These are phyloP conservation scores for Theileria orientalis DNA, from an alignment of 169 alveolate genomes.

Conservation along the genomic window DNA sequence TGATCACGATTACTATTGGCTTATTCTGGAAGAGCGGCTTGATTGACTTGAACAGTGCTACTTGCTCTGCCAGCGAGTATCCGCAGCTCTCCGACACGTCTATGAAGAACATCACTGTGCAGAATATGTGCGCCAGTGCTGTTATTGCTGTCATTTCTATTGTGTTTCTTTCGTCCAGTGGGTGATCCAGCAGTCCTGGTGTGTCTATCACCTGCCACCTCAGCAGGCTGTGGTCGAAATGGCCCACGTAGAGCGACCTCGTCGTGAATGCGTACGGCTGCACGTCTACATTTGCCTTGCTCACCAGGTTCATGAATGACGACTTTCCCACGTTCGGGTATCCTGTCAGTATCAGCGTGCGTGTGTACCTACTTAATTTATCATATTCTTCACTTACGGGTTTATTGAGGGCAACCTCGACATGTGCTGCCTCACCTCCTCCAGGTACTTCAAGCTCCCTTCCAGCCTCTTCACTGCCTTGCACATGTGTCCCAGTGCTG, in stretches of 20 bases:
- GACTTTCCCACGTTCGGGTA: constrained; percentile 99
- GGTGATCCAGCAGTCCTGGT: constrained; percentile 98
- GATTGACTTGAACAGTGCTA: constrained; percentile 89
- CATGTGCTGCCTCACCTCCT: constrained; percentile 98
- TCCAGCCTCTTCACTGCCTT: constrained; percentile 93
- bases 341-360: constrained; percentile 94
- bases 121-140: constrained; percentile 96
- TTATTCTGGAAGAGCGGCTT: constrained; percentile 92
- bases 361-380: constrained; percentile 39
- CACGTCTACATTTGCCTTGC: constrained; percentile 98
- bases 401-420: constrained; percentile 94
- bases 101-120: constrained; percentile 83
- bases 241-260: constrained; percentile 98
- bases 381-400: constrained; percentile 81
- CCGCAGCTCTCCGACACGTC: constrained; percentile 98
- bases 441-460: constrained; percentile 93
- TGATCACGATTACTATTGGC: constrained; percentile 92
- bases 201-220: constrained; percentile 99
- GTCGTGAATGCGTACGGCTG: constrained; percentile 99
- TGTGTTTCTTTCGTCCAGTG: constrained; percentile 96
- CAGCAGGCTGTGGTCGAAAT: constrained; percentile 94
- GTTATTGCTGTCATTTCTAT: constrained; percentile 99
- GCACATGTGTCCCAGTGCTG: constrained; percentile 98
- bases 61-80: constrained; percentile 90
- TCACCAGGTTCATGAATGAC: constrained; percentile 93